These are phyloP conservation scores for Paramecium biaurelia DNA, from an alignment of 73 alveolate genomes.

Conservation along the genomic window DNA sequence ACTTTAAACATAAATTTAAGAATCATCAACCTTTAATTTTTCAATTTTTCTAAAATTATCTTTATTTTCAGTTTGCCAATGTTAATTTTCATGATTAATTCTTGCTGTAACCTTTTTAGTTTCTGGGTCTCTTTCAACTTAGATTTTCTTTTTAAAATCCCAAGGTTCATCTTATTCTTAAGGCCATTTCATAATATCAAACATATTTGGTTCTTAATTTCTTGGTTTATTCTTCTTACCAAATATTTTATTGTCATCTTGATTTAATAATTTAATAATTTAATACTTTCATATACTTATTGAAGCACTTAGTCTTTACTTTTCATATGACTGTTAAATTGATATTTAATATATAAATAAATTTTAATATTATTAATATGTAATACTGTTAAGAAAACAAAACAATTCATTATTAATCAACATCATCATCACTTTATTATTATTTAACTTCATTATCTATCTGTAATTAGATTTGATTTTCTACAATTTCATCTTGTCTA, in stretches of 20 bases:
- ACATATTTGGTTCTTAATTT: constrained; percentile 40
- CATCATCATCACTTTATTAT: background rate
- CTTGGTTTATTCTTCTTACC: constrained; percentile 26
- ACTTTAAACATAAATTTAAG: background rate
- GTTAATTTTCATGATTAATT: constrained; percentile 26
- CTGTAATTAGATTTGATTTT: background rate
- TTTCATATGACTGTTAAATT: constrained; percentile 38
- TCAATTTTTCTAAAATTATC: constrained; percentile 53
- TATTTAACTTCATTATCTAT: background rate
- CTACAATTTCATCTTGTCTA: background rate
- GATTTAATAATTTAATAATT: background rate
- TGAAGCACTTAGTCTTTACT: constrained; percentile 6
- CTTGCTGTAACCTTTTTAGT: background rate
- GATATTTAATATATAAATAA: background rate
- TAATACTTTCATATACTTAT: constrained; percentile 44
- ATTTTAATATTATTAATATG: background rate
- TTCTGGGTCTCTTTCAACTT: constrained; percentile 18
- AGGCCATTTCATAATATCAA: constrained; percentile 19
- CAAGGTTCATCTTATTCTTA: constrained; percentile 28
- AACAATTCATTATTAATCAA: background rate
- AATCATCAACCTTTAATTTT: constrained; percentile 12
- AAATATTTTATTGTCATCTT: constrained; percentile 19
- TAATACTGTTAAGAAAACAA: background rate
- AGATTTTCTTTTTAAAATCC: constrained; percentile 30
- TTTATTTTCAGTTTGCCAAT: constrained; percentile 31